Percentiles rank a stretch among this genome's conserved stretches.
These are phyloP conservation scores for Pleurozium schreberi DNA, from an alignment of 225 moss, liverwort and hornwort genomes.

Conservation along the genomic window DNA sequence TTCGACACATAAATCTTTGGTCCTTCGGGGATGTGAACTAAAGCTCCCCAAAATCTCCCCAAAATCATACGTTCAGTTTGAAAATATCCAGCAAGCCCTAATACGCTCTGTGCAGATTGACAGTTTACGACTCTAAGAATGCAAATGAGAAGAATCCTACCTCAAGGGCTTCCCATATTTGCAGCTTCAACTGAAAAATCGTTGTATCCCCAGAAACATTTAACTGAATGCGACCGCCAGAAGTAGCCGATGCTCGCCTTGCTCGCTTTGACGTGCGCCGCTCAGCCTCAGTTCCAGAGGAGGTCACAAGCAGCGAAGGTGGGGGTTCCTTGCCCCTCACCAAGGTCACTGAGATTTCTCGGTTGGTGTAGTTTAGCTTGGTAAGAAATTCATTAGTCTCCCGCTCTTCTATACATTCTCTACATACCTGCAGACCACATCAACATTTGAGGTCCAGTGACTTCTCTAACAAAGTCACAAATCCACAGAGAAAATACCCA, in stretches of 20 bases:
- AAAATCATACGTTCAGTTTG: neutral
- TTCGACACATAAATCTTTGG: neutral
- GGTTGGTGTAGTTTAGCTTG: slow-evolving; percentile 68
- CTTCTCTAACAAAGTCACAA: neutral
- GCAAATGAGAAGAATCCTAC: slow-evolving; percentile 14
- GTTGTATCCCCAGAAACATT: slow-evolving; percentile 93
- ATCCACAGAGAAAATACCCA: neutral
- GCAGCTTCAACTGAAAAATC: slow-evolving; percentile 88
- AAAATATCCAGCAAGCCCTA: neutral
- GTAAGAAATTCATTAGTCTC: slow-evolving; percentile 76
- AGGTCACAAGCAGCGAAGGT: slow-evolving; percentile 76
- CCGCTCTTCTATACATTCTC: slow-evolving; percentile 88
- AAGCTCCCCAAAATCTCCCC: neutral
- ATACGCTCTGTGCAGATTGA: neutral
- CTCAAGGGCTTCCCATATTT: slow-evolving; percentile 95
- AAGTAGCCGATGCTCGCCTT: slow-evolving; percentile 74
- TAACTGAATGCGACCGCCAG: slow-evolving; percentile 72
- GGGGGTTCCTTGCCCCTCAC: slow-evolving; percentile 94
- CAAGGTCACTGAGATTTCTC: slow-evolving; percentile 87
- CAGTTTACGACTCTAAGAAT: neutral
- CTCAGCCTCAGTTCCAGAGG: slow-evolving; percentile 69
- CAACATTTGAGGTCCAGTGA: neutral
- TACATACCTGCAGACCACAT: slow-evolving; percentile 59
- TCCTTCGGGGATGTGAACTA: neutral
- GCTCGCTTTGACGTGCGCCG: slow-evolving; percentile 94